Evolutionary conservation across 306 rosid genomes (phyloP).

Genomic region (Quercus ilex): DNA sequence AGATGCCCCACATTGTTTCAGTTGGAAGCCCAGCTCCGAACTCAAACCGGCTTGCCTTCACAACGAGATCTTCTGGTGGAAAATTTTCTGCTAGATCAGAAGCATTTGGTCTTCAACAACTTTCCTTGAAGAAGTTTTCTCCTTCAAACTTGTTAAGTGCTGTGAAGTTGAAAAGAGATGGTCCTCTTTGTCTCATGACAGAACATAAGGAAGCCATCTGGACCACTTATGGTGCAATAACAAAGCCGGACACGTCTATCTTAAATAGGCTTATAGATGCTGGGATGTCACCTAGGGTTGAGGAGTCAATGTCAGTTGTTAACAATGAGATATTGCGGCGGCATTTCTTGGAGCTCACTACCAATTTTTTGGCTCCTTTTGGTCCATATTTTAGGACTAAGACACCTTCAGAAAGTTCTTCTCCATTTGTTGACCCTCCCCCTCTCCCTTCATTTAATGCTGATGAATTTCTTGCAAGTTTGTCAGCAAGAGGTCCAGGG

Average conservation of each 20-base stretch:
- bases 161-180: conserved; percentile 82
- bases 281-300: conserved; percentile 80
- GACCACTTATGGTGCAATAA: conserved; percentile 78
- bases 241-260: conserved; percentile 87
- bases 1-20: conserved; percentile 71
- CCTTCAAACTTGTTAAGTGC: conserved; percentile 77
- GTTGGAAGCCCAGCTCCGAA: conserved; percentile 84
- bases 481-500: conserved; percentile 85
- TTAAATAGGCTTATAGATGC: conserved; percentile 89
- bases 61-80: conserved; percentile 55
- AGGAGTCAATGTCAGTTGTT: conserved; percentile 90
- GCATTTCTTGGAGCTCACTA: conserved; percentile 86
- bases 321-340: conserved; percentile 83
- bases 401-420: conserved; percentile 69
- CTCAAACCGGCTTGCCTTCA: conserved; percentile 43
- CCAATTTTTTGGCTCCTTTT: conserved; percentile 91
- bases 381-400: conserved; percentile 79
- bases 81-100: conserved; percentile 51
- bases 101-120: conserved; percentile 73
- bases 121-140: conserved; percentile 70
- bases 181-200: conserved; percentile 96
- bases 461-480: conserved; percentile 67
- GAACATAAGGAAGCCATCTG: conserved; percentile 96
- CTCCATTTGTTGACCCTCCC: conserved; percentile 80
- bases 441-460: conserved; percentile 57